phyloP scores from a whole-genome alignment of 1,284 basidiomycete genomes.

The Kalmanozyma brasiliensis region DNA sequence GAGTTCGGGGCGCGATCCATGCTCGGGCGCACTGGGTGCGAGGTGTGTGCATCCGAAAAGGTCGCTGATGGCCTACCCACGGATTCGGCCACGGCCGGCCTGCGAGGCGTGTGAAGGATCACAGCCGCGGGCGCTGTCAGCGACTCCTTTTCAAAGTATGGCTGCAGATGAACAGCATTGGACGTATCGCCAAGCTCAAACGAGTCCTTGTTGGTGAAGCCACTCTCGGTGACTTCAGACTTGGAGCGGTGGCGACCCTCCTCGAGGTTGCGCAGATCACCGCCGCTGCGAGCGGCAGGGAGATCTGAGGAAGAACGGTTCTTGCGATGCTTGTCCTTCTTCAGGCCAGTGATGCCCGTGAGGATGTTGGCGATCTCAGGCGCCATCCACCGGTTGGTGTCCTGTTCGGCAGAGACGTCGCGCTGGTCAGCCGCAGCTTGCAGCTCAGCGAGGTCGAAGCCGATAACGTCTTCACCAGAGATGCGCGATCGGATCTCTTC shows the following conservation, averaged over 20 bases:
- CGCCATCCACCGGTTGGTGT: slow-evolving; percentile 47
- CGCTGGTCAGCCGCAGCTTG: slow-evolving; percentile 35
- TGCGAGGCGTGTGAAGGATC: slow-evolving; percentile 31
- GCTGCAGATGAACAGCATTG: slow-evolving; percentile 1
- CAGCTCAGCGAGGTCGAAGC: slow-evolving; percentile 32
- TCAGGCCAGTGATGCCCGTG: slow-evolving; percentile 30
- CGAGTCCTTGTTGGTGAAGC: slow-evolving; percentile 15
- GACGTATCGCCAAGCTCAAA: slow-evolving; percentile 15
- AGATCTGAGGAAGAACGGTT: slow-evolving; percentile 14
- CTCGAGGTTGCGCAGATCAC: slow-evolving; percentile 9
- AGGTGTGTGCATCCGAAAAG: slow-evolving; percentile 10
- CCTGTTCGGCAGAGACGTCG: slow-evolving; percentile 26
- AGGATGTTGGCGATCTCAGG: slow-evolving; percentile 49
- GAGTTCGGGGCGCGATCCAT: slow-evolving; percentile 15
- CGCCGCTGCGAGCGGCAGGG: background rate
- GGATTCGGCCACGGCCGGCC: slow-evolving; percentile 8
- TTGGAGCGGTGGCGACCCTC: slow-evolving; percentile 19
- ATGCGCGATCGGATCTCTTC: slow-evolving; percentile 46
- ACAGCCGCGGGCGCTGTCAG: slow-evolving; percentile 25
- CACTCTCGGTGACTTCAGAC: slow-evolving; percentile 15
- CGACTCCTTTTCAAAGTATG: slow-evolving; percentile 20
- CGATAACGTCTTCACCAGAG: slow-evolving; percentile 43
- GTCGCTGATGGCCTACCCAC: slow-evolving; percentile 5
- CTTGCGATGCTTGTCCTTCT: slow-evolving; percentile 36
- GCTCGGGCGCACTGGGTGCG: slow-evolving; percentile 17